phyloP scores from a whole-genome alignment of 805 yeast genomes.

The Dipodascus albidus region DNA sequence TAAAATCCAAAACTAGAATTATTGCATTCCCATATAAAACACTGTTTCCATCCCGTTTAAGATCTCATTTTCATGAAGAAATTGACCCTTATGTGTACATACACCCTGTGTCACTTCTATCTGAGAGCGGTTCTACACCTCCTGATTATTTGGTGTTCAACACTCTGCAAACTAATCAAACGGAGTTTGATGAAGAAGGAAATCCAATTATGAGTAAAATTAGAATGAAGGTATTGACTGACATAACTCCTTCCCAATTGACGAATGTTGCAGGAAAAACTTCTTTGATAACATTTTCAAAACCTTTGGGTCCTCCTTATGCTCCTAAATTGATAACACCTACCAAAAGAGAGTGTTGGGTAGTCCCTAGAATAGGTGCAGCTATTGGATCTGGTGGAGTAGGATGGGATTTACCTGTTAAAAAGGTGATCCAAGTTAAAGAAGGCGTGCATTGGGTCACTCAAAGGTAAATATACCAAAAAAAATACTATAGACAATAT shows the following conservation, averaged over 20 bases:
- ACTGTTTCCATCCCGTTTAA: conserved; percentile 31
- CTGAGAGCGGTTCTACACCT: conserved; percentile 53
- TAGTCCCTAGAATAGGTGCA: conserved; percentile 84
- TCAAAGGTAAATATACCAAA: conserved; percentile 2
- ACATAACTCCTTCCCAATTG: conserved; percentile 61
- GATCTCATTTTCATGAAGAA: conserved; percentile 25
- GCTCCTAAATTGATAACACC: conserved; percentile 56
- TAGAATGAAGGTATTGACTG: conserved; percentile 59
- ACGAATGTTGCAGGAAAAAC: conserved; percentile 68
- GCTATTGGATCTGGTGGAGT: conserved; percentile 69
- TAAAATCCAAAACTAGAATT: conserved; percentile 42
- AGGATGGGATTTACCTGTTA: conserved; percentile 85
- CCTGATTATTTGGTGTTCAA: conserved; percentile 72
- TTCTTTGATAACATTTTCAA: conserved; percentile 69
- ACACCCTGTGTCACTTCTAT: conserved; percentile 66
- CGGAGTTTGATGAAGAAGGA: conserved; percentile 29
- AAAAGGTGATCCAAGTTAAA: conserved; percentile 64
- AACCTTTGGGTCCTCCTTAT: conserved; percentile 84
- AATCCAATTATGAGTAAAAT: conserved; percentile 35
- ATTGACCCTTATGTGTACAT: conserved; percentile 55
- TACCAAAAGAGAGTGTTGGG: conserved; percentile 74
- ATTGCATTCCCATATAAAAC: conserved; percentile 45
- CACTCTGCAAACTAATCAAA: conserved; percentile 45
- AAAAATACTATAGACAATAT: neutral
- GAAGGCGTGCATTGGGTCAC: conserved; percentile 55